Percentiles rank a stretch among this genome's conserved stretches.
Evolutionary conservation across 148 eudicot genomes (phyloP).

Genomic region (Oxyria digyna): DNA sequence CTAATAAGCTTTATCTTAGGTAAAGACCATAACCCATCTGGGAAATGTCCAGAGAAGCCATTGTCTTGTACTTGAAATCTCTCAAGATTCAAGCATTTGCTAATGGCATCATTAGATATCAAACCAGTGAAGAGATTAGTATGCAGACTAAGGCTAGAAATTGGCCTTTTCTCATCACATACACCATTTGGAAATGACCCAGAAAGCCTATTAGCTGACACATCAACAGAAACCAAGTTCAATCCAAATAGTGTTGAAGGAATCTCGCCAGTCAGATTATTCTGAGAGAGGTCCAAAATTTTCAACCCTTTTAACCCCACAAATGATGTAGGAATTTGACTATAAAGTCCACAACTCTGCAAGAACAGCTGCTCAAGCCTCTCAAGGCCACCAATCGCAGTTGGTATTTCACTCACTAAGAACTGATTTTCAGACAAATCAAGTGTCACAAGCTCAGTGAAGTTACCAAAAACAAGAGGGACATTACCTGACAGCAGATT

Average conservation of each 20-base stretch:
- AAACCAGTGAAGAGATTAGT: slow-evolving; percentile 59
- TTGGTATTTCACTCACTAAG: slow-evolving; percentile 51
- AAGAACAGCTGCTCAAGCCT: slow-evolving; percentile 58
- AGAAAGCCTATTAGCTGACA: slow-evolving; percentile 61
- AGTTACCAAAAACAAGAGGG: slow-evolving; percentile 58
- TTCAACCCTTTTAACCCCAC: slow-evolving; percentile 31
- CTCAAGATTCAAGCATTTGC: slow-evolving; percentile 51
- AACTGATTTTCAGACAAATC: slow-evolving; percentile 70
- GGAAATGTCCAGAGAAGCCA: slow-evolving; percentile 62
- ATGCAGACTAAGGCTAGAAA: slow-evolving; percentile 45
- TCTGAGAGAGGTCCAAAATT: slow-evolving; percentile 66
- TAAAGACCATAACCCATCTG: slow-evolving; percentile 64
- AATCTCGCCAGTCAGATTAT: slow-evolving; percentile 61
- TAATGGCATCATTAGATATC: slow-evolving; percentile 28
- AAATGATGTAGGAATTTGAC: slow-evolving; percentile 48
- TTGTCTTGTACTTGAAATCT: slow-evolving; percentile 75
- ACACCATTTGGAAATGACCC: slow-evolving; percentile 55
- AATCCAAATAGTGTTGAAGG: slow-evolving; percentile 33
- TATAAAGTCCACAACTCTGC: slow-evolving; percentile 67
- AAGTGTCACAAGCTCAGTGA: slow-evolving; percentile 48
- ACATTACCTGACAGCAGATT: slow-evolving; percentile 63
- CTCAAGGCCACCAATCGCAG: slow-evolving; percentile 42
- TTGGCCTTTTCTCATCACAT: slow-evolving; percentile 28
- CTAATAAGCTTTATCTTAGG: slow-evolving; percentile 68
- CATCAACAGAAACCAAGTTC: slow-evolving; percentile 64